Percentiles rank a stretch among this genome's conserved stretches.
phyloP scores from a whole-genome alignment of 164 flowering plant genomes.

The Umbellularia californica region DNA sequence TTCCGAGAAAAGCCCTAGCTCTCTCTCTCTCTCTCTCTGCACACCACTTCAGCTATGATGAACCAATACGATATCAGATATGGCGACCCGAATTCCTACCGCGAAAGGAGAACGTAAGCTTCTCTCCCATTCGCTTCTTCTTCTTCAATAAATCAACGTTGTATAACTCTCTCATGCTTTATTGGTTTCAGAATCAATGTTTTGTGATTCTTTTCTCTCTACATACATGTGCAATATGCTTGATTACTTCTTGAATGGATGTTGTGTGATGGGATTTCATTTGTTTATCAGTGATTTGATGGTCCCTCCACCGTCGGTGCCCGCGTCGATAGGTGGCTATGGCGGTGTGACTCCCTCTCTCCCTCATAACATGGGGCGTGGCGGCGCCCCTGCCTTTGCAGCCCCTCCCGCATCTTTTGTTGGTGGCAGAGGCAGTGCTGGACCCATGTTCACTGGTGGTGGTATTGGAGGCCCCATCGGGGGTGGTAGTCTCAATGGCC shows the following conservation, averaged over 20 bases:
- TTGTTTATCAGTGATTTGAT: conserved; percentile 36
- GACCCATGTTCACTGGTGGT: neutral
- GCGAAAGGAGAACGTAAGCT: conserved; percentile 65
- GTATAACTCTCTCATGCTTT: neutral
- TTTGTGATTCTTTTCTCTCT: too few species aligned
- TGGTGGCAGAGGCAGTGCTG: conserved; percentile 9
- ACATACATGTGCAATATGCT: too few species aligned
- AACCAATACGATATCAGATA: conserved; percentile 50
- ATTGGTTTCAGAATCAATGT: too few species aligned
- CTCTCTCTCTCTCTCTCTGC: neutral
- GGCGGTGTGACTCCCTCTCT: neutral
- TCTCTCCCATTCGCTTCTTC: neutral
- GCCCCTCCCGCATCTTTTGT: conserved; percentile 4
- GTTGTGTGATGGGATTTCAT: neutral
- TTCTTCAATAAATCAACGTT: neutral
- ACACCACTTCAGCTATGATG: conserved; percentile 17
- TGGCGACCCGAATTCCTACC: conserved; percentile 65
- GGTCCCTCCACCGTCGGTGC: conserved; percentile 26
- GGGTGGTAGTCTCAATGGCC: neutral
- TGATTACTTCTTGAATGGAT: too few species aligned
- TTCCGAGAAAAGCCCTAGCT: neutral
- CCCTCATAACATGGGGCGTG: neutral
- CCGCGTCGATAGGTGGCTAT: conserved; percentile 20
- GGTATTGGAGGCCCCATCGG: neutral
- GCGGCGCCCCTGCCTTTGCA: conserved; percentile 2